Conservation (phyloP, 768 basidiomycete genomes). For the Macrolepiota dolichaula region DNA sequence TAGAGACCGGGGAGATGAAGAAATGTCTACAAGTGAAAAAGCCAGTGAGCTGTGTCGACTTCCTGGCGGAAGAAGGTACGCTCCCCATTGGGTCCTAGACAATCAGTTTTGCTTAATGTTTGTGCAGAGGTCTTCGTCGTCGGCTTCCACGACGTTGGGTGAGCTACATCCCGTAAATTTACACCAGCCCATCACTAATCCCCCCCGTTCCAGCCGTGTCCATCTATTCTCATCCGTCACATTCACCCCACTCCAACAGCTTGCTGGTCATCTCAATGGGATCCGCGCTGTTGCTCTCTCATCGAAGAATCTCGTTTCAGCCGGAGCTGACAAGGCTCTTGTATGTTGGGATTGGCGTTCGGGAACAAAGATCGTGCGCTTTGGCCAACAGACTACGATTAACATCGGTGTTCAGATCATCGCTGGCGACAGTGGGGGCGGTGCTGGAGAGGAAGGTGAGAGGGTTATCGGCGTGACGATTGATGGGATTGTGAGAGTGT, state of each 20-base stretch:
- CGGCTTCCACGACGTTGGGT: slow-evolving; percentile 92
- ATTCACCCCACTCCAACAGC: slow-evolving; percentile 79
- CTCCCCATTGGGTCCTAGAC: not conserved
- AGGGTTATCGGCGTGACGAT: slow-evolving; percentile 89
- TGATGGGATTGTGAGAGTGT: slow-evolving; percentile 87
- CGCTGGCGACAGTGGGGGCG: slow-evolving; percentile 35
- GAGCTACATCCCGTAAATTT: slow-evolving; percentile 19
- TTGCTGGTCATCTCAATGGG: slow-evolving; percentile 84
- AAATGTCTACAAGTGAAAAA: slow-evolving; percentile 84
- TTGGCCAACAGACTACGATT: slow-evolving; percentile 90
- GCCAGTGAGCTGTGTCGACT: slow-evolving; percentile 88
- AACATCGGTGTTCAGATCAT: slow-evolving; percentile 90
- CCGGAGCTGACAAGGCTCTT: slow-evolving; percentile 68
- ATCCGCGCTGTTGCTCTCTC: slow-evolving; percentile 88
- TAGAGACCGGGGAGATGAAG: slow-evolving; percentile 58
- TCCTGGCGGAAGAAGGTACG: slow-evolving; percentile 73
- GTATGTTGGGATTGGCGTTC: slow-evolving; percentile 92
- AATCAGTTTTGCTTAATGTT: not conserved
- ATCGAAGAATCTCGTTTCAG: slow-evolving; percentile 81
- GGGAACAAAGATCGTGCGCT: slow-evolving; percentile 85
- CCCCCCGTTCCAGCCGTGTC: slow-evolving; percentile 55
- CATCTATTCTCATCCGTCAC: slow-evolving; percentile 86
- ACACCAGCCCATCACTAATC: not conserved
- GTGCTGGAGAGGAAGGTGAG: slow-evolving; percentile 56
- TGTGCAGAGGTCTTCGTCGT: slow-evolving; percentile 80